These are phyloP conservation scores for Incumbomyces delicatus DNA, from an alignment of 2,329 filamentous ascomycete species.

Conservation along the genomic window DNA sequence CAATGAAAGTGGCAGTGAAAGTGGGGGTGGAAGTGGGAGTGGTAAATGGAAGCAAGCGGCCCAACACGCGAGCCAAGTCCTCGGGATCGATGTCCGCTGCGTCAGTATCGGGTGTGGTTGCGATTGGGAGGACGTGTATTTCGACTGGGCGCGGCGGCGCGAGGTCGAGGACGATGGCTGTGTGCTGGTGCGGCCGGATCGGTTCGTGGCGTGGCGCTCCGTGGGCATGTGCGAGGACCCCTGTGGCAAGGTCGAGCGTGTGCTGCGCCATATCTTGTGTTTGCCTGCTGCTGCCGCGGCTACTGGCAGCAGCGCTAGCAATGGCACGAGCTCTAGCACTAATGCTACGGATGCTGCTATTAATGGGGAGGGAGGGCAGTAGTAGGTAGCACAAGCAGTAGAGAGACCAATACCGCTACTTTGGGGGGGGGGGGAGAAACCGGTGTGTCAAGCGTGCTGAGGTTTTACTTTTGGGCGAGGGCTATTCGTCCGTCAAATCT, in stretches of 20 bases:
- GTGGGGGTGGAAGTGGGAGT: conserved; percentile 27
- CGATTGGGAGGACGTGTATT: conserved; percentile 54
- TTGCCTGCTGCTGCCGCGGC: neutral
- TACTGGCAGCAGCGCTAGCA: no score
- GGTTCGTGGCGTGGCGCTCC: conserved; percentile 48
- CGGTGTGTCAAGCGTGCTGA: no score
- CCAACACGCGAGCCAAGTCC: conserved; percentile 24
- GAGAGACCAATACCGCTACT: no score
- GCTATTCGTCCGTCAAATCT: no score
- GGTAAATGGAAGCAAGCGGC: conserved; percentile 44
- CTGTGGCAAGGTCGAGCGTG: conserved; percentile 5
- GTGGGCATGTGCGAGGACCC: conserved; percentile 9
- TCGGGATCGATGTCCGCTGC: conserved; percentile 40
- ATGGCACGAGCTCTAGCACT: no score
- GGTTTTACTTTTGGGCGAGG: no score
- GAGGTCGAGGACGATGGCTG: conserved; percentile 50
- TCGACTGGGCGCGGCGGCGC: conserved; percentile 46
- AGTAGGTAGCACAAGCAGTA: no score
- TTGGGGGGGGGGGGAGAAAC: no score
- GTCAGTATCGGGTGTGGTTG: conserved; percentile 48
- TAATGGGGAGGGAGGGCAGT: no score
- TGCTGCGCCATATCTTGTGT: conserved; percentile 7
- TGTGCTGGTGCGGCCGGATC: conserved; percentile 50
- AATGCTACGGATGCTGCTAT: no score
- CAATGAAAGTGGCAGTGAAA: conserved; percentile 40